A percentile compares a stretch with the other conserved stretches of the same genome.
Evolutionary conservation across 2,329 filamentous ascomycete species (phyloP).

Genomic region (Microdochium bolleyi): DNA sequence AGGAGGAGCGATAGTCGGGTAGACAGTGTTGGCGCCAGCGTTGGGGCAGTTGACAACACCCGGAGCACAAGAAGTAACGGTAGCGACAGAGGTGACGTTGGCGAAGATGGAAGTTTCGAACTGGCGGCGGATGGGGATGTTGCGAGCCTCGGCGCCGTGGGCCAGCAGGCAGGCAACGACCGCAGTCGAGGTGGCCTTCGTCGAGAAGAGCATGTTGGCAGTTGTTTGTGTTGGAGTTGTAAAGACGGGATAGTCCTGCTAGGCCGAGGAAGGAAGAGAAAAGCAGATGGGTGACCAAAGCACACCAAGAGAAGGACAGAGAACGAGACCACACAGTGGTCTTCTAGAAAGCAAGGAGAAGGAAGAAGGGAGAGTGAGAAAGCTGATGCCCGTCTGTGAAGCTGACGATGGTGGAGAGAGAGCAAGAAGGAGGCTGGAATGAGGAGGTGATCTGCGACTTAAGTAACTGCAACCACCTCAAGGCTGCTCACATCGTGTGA

Average conservation of each 20-base stretch:
- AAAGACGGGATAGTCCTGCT: not conserved
- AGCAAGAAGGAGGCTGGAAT: not conserved
- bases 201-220: conserved; percentile 12
- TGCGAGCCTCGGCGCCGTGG: conserved; percentile 5
- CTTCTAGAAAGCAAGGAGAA: conserved; percentile 4
- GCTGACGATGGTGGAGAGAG: conserved; percentile 1
- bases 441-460: not conserved
- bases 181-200: conserved; percentile 6
- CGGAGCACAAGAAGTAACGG: not conserved
- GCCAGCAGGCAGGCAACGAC: conserved; percentile 7
- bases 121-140: conserved; percentile 4
- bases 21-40: not conserved
- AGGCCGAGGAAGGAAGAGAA: not conserved
- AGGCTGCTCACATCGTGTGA: not conserved
- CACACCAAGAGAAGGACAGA: conserved; percentile 6
- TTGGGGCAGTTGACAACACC: not conserved
- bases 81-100: not conserved
- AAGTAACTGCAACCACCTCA: not conserved
- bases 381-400: conserved; percentile 7
- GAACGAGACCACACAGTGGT: conserved; percentile 2
- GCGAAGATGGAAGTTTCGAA: conserved; percentile 1
- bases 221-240: not conserved
- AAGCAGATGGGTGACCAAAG: not conserved
- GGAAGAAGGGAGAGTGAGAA: conserved; percentile 5
- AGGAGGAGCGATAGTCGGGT: not conserved